phyloP scores from a whole-genome alignment of 2,329 filamentous ascomycete species.

The Cercospora berteroae region DNA sequence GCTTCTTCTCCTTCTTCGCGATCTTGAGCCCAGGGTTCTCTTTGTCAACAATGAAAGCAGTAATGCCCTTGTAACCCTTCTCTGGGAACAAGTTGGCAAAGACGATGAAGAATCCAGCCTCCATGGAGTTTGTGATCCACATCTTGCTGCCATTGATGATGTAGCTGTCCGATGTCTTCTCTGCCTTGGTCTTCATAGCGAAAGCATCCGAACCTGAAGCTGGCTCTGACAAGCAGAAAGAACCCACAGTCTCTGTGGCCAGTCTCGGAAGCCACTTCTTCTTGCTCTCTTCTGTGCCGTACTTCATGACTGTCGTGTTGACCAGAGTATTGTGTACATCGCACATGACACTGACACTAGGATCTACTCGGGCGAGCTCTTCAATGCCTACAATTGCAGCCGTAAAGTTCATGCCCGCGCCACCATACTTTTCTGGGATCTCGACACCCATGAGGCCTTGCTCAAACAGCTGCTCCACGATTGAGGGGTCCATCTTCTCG shows the following conservation, averaged over 20 bases:
- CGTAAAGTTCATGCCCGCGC: constrained; percentile 98
- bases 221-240: constrained; percentile 33
- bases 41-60: constrained; percentile 93
- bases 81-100: constrained; percentile 92
- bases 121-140: constrained; percentile 99
- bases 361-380: constrained; percentile 90
- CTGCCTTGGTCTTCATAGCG: constrained; percentile 86
- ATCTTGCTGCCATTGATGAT: constrained; percentile 91
- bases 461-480: constrained; percentile 94
- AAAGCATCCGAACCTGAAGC: constrained; percentile 94
- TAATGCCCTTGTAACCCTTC: constrained; percentile 96
- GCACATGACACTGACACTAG: constrained; percentile 89
- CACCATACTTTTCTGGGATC: constrained; percentile 95
- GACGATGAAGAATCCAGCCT: constrained; percentile 93
- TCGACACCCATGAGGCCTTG: constrained; percentile 97
- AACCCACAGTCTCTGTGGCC: constrained; percentile 79
- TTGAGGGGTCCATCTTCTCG: constrained; percentile 81
- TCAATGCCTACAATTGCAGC: constrained; percentile 94
- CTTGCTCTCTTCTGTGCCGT: constrained; percentile 72
- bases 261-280: constrained; percentile 86
- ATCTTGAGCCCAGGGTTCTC: constrained; percentile 84
- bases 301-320: constrained; percentile 88
- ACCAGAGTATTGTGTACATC: constrained; percentile 98
- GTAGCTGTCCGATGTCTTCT: constrained; percentile 79
- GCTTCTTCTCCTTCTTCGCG: constrained; percentile 99